phyloP scores from a whole-genome alignment of 2,329 filamentous ascomycete species.

The Microsporum ferrugineum region DNA sequence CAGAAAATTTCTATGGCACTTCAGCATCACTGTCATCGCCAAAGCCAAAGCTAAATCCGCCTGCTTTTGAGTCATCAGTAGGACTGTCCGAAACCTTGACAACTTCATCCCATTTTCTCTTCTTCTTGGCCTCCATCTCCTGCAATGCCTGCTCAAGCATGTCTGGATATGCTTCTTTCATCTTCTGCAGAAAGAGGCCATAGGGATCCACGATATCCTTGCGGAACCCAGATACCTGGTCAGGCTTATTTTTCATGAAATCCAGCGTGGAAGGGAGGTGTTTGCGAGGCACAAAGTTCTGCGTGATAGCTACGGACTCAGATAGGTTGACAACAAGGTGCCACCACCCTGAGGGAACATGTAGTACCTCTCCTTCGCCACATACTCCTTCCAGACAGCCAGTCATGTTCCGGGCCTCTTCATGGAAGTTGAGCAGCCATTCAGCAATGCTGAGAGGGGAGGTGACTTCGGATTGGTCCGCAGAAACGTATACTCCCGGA shows the following conservation, averaged over 20 bases:
- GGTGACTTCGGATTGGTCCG: slow-evolving; percentile 85
- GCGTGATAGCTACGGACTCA: slow-evolving; percentile 74
- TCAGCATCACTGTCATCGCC: slow-evolving; percentile 45
- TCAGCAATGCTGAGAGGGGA: slow-evolving; percentile 92
- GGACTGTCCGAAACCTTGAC: slow-evolving; percentile 44
- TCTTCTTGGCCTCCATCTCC: slow-evolving; percentile 54
- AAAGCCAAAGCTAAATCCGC: slow-evolving; percentile 54
- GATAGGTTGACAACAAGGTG: slow-evolving; percentile 88
- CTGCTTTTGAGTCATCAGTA: slow-evolving; percentile 21
- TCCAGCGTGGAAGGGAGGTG: slow-evolving; percentile 64
- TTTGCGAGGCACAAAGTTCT: slow-evolving; percentile 78
- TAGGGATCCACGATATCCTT: slow-evolving; percentile 61
- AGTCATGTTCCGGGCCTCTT: slow-evolving; percentile 60
- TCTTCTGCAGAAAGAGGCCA: slow-evolving; percentile 58
- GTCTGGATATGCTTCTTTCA: slow-evolving; percentile 53
- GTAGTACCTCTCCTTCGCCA: slow-evolving; percentile 68
- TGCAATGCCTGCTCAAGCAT: slow-evolving; percentile 55
- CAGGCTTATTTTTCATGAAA: slow-evolving; percentile 69
- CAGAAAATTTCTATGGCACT: slow-evolving; percentile 27
- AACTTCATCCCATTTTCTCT: slow-evolving; percentile 77
- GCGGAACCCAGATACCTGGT: slow-evolving; percentile 79
- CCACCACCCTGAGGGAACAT: slow-evolving; percentile 94
- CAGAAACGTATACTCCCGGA: slow-evolving; percentile 80
- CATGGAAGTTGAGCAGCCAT: slow-evolving; percentile 84
- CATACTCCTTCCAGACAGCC: slow-evolving; percentile 83